Conservation (phyloP, 495 filamentous ascomycete species). For the Penicillium pulvis region DNA sequence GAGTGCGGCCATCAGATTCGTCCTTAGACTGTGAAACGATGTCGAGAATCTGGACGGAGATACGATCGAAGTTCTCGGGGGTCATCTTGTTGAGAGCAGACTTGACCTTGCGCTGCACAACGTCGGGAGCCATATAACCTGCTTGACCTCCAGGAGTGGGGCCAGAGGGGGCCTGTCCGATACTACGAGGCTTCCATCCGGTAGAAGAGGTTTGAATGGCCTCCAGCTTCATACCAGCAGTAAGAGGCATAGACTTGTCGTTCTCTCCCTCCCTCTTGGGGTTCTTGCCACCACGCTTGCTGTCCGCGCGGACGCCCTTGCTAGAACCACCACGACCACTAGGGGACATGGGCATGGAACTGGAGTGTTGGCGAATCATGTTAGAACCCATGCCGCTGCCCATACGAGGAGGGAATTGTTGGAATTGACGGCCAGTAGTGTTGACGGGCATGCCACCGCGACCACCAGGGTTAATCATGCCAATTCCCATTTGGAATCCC, state of each 20-base stretch:
- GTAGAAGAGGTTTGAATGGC: constrained; percentile 67
- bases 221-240: constrained; percentile 75
- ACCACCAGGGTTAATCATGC: background rate
- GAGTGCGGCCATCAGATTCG: constrained; percentile 89
- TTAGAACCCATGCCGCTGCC: constrained; percentile 47
- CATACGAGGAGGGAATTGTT: constrained; percentile 22
- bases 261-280: constrained; percentile 60
- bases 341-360: constrained; percentile 54
- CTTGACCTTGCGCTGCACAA: constrained; percentile 99
- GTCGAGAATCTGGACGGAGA: constrained; percentile 86
- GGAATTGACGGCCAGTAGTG: constrained; percentile 21
- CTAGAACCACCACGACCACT: constrained; percentile 28
- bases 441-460: constrained; percentile 12
- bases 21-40: constrained; percentile 95
- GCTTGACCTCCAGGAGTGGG: constrained; percentile 51
- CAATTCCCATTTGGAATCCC: constrained; percentile 50
- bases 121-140: constrained; percentile 77
- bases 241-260: constrained; percentile 86
- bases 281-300: constrained; percentile 3
- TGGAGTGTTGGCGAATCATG: background rate
- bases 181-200: constrained; percentile 89
- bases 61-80: constrained; percentile 97
- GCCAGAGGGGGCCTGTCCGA: constrained; percentile 53
- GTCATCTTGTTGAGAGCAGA: constrained; percentile 99
- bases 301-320: constrained; percentile 36